Evolutionary conservation across 1,284 basidiomycete species (phyloP).

Genomic region (Phlebopus sp.): DNA sequence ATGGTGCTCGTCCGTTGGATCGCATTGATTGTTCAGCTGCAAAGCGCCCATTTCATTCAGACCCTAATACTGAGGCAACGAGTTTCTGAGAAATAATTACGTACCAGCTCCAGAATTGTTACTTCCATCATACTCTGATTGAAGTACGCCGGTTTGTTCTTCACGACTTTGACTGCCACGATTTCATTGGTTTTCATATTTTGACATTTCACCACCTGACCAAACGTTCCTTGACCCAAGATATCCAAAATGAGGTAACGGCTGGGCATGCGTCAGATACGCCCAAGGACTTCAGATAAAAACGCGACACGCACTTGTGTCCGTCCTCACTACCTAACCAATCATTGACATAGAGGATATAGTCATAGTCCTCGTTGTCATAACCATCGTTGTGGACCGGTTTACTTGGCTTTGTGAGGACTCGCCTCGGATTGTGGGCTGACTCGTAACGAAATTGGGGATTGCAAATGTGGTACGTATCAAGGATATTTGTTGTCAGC

Average conservation of each 20-base stretch:
- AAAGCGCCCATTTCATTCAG: constrained; percentile 1
- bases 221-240: constrained; percentile 97
- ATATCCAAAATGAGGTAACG: constrained; percentile 97
- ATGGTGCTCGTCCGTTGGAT: constrained; percentile 94
- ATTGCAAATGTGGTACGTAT: constrained; percentile 92
- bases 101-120: constrained; percentile 90
- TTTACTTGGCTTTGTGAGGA: constrained; percentile 94
- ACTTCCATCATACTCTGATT: constrained; percentile 99
- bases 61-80: neutral
- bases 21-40: constrained; percentile 88
- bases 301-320: constrained; percentile 68
- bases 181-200: constrained; percentile 99
- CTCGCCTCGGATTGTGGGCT: constrained; percentile 87
- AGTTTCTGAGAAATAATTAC: constrained; percentile 30
- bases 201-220: constrained; percentile 99
- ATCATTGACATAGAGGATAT: constrained; percentile 96
- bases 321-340: constrained; percentile 88
- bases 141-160: constrained; percentile 99
- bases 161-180: constrained; percentile 98
- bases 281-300: constrained; percentile 7
- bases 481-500: constrained; percentile 80
- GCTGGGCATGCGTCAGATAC: constrained; percentile 16
- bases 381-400: constrained; percentile 91
- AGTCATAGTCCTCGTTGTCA: constrained; percentile 97
- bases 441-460: constrained; percentile 91